Conservation (phyloP, 495 filamentous ascomycete genomes). For the Aspergillus kassunensis region DNA sequence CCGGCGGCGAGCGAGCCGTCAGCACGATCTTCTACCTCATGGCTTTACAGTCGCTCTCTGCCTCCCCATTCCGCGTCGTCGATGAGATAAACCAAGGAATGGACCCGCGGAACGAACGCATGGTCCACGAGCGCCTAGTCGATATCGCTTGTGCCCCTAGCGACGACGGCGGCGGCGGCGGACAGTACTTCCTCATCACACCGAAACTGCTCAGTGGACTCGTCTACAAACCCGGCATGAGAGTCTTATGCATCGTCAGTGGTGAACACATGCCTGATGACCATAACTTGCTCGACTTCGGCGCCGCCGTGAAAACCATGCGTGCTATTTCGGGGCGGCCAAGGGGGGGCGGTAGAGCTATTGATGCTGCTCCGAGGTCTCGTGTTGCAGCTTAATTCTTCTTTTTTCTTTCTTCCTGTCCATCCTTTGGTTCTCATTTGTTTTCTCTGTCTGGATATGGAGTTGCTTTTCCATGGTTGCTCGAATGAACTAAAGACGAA, state of each 20-base stretch:
- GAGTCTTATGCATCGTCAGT: conserved; percentile 86
- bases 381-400: conserved; percentile 25
- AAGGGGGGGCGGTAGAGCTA: conserved; percentile 19
- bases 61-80: conserved; percentile 96
- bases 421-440: not conserved
- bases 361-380: conserved; percentile 13
- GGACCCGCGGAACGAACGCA: conserved; percentile 96
- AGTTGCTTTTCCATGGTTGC: not conserved
- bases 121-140: conserved; percentile 96
- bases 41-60: conserved; percentile 90
- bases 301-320: conserved; percentile 30
- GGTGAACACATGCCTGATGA: conserved; percentile 81
- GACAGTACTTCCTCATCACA: conserved; percentile 92
- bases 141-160: conserved; percentile 71
- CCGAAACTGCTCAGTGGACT: conserved; percentile 89
- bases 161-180: conserved; percentile 30
- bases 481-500: no score
- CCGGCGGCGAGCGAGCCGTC: conserved; percentile 92
- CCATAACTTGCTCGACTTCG: conserved; percentile 30
- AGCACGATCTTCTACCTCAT: conserved; percentile 99
- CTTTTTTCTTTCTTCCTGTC: conserved; percentile 5
- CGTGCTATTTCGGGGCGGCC: conserved; percentile 19
- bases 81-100: conserved; percentile 99
- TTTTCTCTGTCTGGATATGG: not conserved
- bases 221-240: conserved; percentile 84